A percentile compares a stretch with the other conserved stretches of the same genome.
phyloP scores from a whole-genome alignment of 1,284 basidiomycete genomes.

The Austroboletus novae-zelandiae region DNA sequence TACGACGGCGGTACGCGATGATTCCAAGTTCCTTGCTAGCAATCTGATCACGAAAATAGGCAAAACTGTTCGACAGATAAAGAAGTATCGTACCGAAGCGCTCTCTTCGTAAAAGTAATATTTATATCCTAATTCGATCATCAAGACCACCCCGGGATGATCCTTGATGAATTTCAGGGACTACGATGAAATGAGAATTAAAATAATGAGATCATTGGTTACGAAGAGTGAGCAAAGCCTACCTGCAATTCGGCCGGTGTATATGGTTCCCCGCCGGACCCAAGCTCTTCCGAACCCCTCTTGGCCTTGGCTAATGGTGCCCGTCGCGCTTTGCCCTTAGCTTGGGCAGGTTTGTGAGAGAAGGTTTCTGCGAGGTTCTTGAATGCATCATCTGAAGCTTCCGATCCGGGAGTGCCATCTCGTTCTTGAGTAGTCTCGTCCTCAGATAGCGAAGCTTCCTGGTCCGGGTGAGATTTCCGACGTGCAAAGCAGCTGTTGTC shows the following conservation, averaged over 20 bases:
- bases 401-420: constrained; percentile 31
- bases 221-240: constrained; percentile 5
- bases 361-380: constrained; percentile 48
- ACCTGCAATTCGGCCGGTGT: constrained; percentile 86
- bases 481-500: constrained; percentile 39
- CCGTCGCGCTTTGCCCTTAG: constrained; percentile 30
- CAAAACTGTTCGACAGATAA: background rate
- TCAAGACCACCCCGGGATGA: constrained; percentile 74
- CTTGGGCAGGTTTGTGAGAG: constrained; percentile 37
- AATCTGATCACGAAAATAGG: constrained; percentile 43
- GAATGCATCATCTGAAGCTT: constrained; percentile 49
- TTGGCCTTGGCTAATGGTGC: constrained; percentile 27
- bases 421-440: constrained; percentile 25
- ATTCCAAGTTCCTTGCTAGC: constrained; percentile 85
- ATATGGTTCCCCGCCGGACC: constrained; percentile 76
- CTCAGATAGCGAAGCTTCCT: constrained; percentile 12
- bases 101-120: constrained; percentile 89
- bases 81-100: constrained; percentile 49
- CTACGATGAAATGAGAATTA: constrained; percentile 3
- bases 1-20: constrained; percentile 72
- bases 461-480: constrained; percentile 4
- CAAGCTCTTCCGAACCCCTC: constrained; percentile 53
- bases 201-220: background rate
- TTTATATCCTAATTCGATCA: constrained; percentile 90
- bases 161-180: constrained; percentile 63